Evolutionary conservation across 495 filamentous ascomycete species (phyloP).

Genomic region (Penicillium psychrofluorescens): DNA sequence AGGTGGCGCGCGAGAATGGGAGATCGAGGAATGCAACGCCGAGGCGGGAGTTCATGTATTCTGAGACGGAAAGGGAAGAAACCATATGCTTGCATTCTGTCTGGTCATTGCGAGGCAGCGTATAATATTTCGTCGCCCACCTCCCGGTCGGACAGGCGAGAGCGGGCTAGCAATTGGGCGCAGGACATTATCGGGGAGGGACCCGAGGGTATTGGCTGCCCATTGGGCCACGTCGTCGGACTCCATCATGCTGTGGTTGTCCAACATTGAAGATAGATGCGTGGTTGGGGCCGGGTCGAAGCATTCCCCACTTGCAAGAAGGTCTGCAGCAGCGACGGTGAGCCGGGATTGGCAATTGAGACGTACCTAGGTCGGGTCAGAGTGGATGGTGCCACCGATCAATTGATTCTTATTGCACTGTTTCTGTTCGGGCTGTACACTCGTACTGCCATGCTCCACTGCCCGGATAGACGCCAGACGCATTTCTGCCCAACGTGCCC

Average conservation of each 20-base stretch:
- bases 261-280: slow-evolving; percentile 18
- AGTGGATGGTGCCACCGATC: slow-evolving; percentile 16
- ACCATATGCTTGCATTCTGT: slow-evolving; percentile 22
- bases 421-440: not conserved
- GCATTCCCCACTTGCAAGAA: slow-evolving; percentile 20
- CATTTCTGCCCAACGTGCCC: slow-evolving; percentile 35
- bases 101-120: slow-evolving; percentile 31
- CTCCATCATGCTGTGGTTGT: slow-evolving; percentile 9
- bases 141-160: slow-evolving; percentile 24
- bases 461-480: slow-evolving; percentile 2
- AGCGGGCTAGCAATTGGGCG: slow-evolving; percentile 19
- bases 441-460: not conserved
- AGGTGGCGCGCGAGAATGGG: slow-evolving; percentile 16
- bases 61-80: slow-evolving; percentile 22
- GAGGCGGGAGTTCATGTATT: slow-evolving; percentile 13
- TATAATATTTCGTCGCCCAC: slow-evolving; percentile 28
- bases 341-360: slow-evolving; percentile 12
- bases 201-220: slow-evolving; percentile 21
- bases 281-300: slow-evolving; percentile 26
- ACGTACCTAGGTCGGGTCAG: slow-evolving; percentile 10
- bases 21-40: not conserved
- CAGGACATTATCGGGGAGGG: slow-evolving; percentile 33
- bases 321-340: slow-evolving; percentile 14
- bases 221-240: slow-evolving; percentile 39
- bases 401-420: slow-evolving; percentile 7